A percentile compares a stretch with the other conserved stretches of the same genome.
phyloP scores from a whole-genome alignment of 257 asterid genomes.

The Salvia hispanica region DNA sequence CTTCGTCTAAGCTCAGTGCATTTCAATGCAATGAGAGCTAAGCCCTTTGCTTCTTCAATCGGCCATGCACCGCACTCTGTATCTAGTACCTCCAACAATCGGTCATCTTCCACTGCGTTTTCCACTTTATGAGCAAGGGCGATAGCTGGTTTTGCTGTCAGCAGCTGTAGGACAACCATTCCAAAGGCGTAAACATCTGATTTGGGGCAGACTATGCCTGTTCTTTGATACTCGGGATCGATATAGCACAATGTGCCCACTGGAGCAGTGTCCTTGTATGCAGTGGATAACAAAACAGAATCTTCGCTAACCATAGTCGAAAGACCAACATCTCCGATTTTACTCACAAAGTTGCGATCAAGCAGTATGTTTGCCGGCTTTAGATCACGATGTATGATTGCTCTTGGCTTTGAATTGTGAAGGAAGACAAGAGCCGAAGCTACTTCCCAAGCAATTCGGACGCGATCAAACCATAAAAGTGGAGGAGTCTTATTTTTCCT shows the following conservation, averaged over 20 bases:
- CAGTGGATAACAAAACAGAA: slow-evolving; percentile 38
- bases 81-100: slow-evolving; percentile 52
- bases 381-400: slow-evolving; percentile 84
- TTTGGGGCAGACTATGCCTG: slow-evolving; percentile 62
- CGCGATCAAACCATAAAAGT: slow-evolving; percentile 72
- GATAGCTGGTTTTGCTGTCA: slow-evolving; percentile 77
- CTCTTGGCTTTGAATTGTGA: slow-evolving; percentile 68
- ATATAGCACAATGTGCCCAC: slow-evolving; percentile 83
- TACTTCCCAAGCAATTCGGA: slow-evolving; percentile 84
- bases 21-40: slow-evolving; percentile 60
- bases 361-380: slow-evolving; percentile 92
- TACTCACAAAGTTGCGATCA: slow-evolving; percentile 71
- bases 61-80: slow-evolving; percentile 76
- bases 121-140: slow-evolving; percentile 66
- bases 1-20: slow-evolving; percentile 67
- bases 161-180: slow-evolving; percentile 66
- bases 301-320: slow-evolving; percentile 56
- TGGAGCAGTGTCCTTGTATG: slow-evolving; percentile 46
- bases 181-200: slow-evolving; percentile 87
- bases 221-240: slow-evolving; percentile 91
- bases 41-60: slow-evolving; percentile 53
- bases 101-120: slow-evolving; percentile 48
- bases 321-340: slow-evolving; percentile 89
- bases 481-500: slow-evolving; percentile 59
- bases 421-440: slow-evolving; percentile 86